Evolutionary conservation across 140 eudicot genomes (phyloP), one percentile per base, ranked within the genome.

Genomic region (Stevia rebaudiana): DNA sequence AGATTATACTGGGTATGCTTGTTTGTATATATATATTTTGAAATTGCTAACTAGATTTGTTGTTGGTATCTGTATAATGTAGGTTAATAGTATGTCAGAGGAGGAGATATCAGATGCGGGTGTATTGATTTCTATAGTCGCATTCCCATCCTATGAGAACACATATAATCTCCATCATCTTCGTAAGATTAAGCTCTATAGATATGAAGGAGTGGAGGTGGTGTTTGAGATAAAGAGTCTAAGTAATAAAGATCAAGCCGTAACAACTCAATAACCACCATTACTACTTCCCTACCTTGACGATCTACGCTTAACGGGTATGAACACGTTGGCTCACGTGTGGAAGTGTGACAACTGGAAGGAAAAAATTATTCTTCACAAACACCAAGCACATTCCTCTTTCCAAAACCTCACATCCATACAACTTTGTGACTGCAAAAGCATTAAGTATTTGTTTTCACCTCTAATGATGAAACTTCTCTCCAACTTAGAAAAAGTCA

Each of bases 361-460:
- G 11, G 5, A 10, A 40, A 10, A 10, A 23, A 8, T 18, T 8
- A 18, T 51, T 25, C 36, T 37, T 37, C 76, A n/a, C n/a, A n/a
- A 39, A 13, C 57, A 15, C 13, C 61, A 1, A 25, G 9, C 3
- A 19, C 22, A 5, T 40, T 25, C 55, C n/a, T n/a, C 75, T 47
- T 48, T 70, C 33, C 53, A 48, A 37, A 36, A 70, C 52, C 54
- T 70, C 43, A 35, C 53, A 35, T 0, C 0, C 1, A 60, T 70
- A 46, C 0, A 0, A 0, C 12, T 70, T 9, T 0, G 0, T 0
- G 0, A 0, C 0, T 70, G 68, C 11, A 0, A 15, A 3, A 16
- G 8, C 36, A 23, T 70, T 59, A 70, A 59, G 61, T 70, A 59
- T 53, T 47, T 70, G 19, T 59, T 59, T 22, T 59, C 75, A 0